Evolutionary conservation across 768 basidiomycete genomes (phyloP), one percentile per base, ranked within the genome.

Genomic region (Sarcomyxa edulis): DNA sequence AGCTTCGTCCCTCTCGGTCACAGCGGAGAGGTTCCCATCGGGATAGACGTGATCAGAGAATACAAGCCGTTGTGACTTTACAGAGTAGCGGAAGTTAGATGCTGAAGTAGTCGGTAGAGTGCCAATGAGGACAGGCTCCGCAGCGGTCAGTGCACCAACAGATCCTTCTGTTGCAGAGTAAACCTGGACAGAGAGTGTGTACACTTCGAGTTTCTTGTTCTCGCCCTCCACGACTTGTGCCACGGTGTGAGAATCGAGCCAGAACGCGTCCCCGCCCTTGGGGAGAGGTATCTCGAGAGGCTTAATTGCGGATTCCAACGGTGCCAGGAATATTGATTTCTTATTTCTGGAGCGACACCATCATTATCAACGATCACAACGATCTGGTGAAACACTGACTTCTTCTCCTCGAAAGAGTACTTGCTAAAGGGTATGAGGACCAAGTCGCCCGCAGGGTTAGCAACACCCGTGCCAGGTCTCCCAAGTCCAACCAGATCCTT

Each of bases 41-140:
- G 74, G 60, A 53, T 87, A 84, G 4, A 95, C 90, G 38, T 77
- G 69, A 23, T 87, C 89, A 0, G 90, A 86, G 66, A 99, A 97
- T 5, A 90, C 79, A 25, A 99, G 73, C 32, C 71, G 50, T 11
- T 76, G 76, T 4, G 73, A 64, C n/a, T 61, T 52, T 19, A 64
- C 47, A 20, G 72, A 72, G 54, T 76, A 85, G 37, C 73, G 76
- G 65, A 90, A 91, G 63, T 88, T 87, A 31, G 73, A 60, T 1
- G 76, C 76, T 21, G 75, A 72, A 39, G 75, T 73, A 30, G 81
- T 78, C 7, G 86, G 86, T 54, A 89, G 74, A 25, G 68, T 73
- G 33, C 80, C 84, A 31, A 86, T 65, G 18, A 76, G 60, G 16
- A 59, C 54, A n/a, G 65, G 42, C 32, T 70, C 58, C 18, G 68